Evolutionary conservation across 345 rosid species (phyloP), one percentile per base, ranked within the genome.

Genomic region (Isatis tinctoria): DNA sequence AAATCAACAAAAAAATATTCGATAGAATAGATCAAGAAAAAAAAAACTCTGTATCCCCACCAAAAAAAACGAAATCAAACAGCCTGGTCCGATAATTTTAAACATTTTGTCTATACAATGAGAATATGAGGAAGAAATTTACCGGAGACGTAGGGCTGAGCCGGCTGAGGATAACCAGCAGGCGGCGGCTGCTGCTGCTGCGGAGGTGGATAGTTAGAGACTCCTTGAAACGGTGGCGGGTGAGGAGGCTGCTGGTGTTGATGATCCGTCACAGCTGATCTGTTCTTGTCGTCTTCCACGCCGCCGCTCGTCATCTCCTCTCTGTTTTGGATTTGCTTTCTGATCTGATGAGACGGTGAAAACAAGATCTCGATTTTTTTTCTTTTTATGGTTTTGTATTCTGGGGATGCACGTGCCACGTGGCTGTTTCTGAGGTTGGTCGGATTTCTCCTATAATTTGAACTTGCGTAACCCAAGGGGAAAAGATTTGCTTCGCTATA

Each of bases 141-240:
- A 76, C 79, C 79, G 4, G 49, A 5, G 3, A 27, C 70, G 54
- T 69, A 63, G 1, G 74, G 75, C 65, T 76, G 79, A 76, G 79
- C 75, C 7, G 79, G 75, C 60, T 76, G 79, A 7, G 75, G 75
- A 53, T 8, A 76, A 69, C 65, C 75, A 9, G 53, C 40, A 22
- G 36, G 43, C 10, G 74, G 75, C 2, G 51, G 69, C 44, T 60
- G 73, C 0, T 65, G 73, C 1, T 27, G 67, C 35, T 59, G 67
- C 7, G 74, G 74, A 62, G 79, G 79, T 32, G 65, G 79, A 32
- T 69, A 54, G 51, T 62, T 76, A 20, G 75, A 35, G 58, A 62
- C 70, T 0, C 79, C 75, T 69, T 76, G 74, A 76, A 62, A 69
- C 58, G 74, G 28, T 48, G 58, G 67, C 57, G 77, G 66, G 51